Evolutionary conservation across 2,329 filamentous ascomycete species (phyloP), one percentile per base, ranked within the genome.

Genomic region (Tolypocladium inflatum): DNA sequence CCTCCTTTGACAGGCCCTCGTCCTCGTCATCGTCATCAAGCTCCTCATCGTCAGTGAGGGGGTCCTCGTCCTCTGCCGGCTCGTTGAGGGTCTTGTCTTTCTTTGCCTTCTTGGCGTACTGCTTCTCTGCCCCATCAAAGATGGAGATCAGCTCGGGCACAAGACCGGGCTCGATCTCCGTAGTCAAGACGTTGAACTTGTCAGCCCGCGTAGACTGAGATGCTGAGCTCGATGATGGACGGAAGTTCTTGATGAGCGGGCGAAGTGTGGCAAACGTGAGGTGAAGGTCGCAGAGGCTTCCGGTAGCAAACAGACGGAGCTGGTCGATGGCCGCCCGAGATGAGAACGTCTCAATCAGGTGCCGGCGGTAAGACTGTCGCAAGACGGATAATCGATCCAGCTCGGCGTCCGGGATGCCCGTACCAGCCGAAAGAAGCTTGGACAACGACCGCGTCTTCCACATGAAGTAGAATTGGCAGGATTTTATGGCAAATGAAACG

Each of bases 401-500:
- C 9, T 85, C 81, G 8, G 76, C 71, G 55, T 83, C 78, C 1
- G 83, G 67, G 57, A 90, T 72, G 56, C 75, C 80, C 4, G 77
- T 78, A 50, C 84, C 80, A 33, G 79, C 78, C 19, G 78, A 74
- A 41, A 90, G 71, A 19, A 80, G 72, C 57, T 79, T 76, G 61
- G 79, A 77, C 60, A 90, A 67, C 56, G 80, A 77, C 56, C 84
- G 82, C 26, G 88, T 82, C 69, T 94, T 93, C 94, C 94, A 99
- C 85, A 96, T 90, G 69, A 97, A 96, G 74, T 97, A 97, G 73
- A 95, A 91, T 53, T 91, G 80, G 55, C 88, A 80, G 2, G 86
- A 81, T 63, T 89, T 88, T 66, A 95, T 88, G 37, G 91, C 87
- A 65, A 87, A 88, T 2, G 84, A 79, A 8, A 91, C 86, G 50